phyloP scores from a whole-genome alignment of 73 alveolate species.

The Halteria grandinella region DNA sequence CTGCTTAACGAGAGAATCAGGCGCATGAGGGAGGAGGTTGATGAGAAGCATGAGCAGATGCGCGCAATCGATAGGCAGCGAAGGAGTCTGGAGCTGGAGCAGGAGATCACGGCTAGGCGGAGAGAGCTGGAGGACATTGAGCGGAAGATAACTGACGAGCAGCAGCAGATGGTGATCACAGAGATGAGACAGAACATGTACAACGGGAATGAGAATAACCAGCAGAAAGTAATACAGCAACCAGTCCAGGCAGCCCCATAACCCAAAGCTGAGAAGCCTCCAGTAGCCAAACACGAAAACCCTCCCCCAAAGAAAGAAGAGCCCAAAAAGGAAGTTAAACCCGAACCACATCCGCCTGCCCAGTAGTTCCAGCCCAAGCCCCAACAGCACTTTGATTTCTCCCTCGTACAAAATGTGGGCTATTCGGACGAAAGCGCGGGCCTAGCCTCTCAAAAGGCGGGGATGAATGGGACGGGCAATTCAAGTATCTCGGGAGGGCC shows the following conservation, averaged over 20 bases:
- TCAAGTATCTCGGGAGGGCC: not conserved
- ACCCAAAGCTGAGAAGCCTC: not conserved
- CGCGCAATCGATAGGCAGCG: conserved; percentile 8
- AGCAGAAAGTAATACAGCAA: not conserved
- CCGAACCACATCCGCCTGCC: too few relatives aligned
- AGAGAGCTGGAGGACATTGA: conserved; percentile 22
- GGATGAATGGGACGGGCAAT: not conserved
- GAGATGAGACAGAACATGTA: too few relatives aligned
- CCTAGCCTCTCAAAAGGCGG: not conserved
- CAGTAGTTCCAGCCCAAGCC: not conserved
- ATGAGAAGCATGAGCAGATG: not conserved
- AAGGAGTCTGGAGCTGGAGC: not conserved
- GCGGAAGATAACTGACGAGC: conserved; percentile 5
- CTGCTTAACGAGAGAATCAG: not conserved
- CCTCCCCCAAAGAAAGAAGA: not conserved
- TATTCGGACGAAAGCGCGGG: not conserved
- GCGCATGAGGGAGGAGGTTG: conserved; percentile 40
- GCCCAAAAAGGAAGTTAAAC: not conserved
- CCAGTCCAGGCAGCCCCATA: not conserved
- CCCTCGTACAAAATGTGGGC: not conserved
- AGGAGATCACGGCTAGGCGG: conserved; percentile 8
- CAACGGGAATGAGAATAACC: not conserved
- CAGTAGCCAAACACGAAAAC: not conserved
- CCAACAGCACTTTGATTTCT: not conserved
- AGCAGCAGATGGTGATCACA: too few relatives aligned